Evolutionary conservation across 2,329 filamentous ascomycete genomes (phyloP), one percentile per base, ranked within the genome.

Genomic region (Verticillium dahliae): DNA sequence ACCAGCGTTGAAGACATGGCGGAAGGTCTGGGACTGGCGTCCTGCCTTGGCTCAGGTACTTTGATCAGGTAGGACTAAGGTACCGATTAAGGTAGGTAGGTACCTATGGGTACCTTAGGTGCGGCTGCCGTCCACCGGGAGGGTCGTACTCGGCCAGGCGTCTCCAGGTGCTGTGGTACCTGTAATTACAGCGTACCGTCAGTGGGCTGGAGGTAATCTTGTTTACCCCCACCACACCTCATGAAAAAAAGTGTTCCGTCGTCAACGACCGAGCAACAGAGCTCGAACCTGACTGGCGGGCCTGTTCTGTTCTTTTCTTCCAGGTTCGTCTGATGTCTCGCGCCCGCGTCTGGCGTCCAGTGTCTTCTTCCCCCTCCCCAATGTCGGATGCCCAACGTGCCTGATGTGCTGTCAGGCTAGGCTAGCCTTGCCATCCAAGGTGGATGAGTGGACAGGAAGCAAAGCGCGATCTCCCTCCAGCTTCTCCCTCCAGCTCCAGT

Each of bases 1-100:
- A 59, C 45, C 45, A 52, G 45, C 18, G 58, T 59, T 41, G 58
- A 59, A 22, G 58, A 59, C 58, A 59, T 59, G 56, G 37, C 37
- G 18, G 27, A 41, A 41, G 18, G 18, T n/a, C 45, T 22, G 39
- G 11, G 11, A 15, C 14, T 14, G 41, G 41, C 41, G 41, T 18
- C 41, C n/a, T 27, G 27, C 27, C 27, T 31, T 31, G 27, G 27
- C 27, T 5, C 5, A 31, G 27, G 27, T 31, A 31, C 27, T 31
- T 31, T 3, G 27, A 31, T 31, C 27, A 31, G 27, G 27, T 31
- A 11, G 41, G 6, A n/a, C n/a, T n/a, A n/a, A n/a, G n/a, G n/a
- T n/a, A n/a, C n/a, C n/a, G n/a, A n/a, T n/a, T n/a, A n/a, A n/a
- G n/a, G n/a, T n/a, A n/a, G n/a, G n/a, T n/a, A n/a, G n/a, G n/a